Base-by-base conservation (phyloP, 345 rosid genomes). In the Fremontodendron californicum region DNA sequence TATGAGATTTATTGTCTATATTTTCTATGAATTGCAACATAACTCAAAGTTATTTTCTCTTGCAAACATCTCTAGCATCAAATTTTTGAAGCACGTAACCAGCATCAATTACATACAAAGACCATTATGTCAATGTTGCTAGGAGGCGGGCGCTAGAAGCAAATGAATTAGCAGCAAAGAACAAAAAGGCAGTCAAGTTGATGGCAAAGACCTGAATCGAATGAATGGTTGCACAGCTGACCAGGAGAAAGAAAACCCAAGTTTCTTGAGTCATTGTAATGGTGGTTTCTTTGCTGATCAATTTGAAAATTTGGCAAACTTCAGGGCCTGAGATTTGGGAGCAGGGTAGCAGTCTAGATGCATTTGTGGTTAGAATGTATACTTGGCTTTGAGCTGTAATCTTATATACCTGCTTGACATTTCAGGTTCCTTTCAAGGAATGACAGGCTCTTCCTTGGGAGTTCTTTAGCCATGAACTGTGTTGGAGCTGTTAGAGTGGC, bases 271-370 rank as follows among this genome's bases (percentile, higher is more conserved):
- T 77, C 79, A 83, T 71, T 86, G 85, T 77, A 89, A 75, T 1
- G 94, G 94, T 78, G 99, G 98, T 46, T 92, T 90, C 88, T 93
- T 92, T 82, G 99, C 99, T 0, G 97, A 95, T 83, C 99, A 95
- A 78, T 95, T 92, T 81, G 99, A 95, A 82, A 95, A 93, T 84
- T 82, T 95, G 83, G 96, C 97, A 37, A 96, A 96, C 81, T 96
- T 85, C 79, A 86, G 93, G 80, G 37, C 98, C 94, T 73, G 99
- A 95, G 84, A 92, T 93, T 62, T 95, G 99, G 99, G 87, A 89
- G 73, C 99, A 96, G 87, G 69, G 76, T 75, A 97, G 94, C 61
- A 6, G 89, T 58, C 66, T 96, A 40, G 94, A 94, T 62, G 97
- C 97, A 64, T 96, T 91, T 68, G 23, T 27, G 48, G 19, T 29